phyloP scores from a whole-genome alignment of 176 grass and related monocot species.

The Phoenix roebelenii region DNA sequence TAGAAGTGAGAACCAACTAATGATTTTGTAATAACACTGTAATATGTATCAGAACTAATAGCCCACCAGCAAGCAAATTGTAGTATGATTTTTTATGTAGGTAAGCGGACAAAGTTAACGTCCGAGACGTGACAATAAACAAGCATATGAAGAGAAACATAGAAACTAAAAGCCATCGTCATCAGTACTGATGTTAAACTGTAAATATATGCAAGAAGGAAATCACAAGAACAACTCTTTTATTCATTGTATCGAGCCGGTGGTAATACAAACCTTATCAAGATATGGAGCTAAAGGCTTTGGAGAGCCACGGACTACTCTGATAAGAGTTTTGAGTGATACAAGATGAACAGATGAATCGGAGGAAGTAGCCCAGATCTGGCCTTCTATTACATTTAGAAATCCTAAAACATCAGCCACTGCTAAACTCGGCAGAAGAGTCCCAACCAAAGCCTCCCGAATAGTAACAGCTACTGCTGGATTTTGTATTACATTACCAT shows the following conservation, averaged over 20 bases:
- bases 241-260: conserved; percentile 1
- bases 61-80: too few relatives aligned
- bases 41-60: too few relatives aligned
- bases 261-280: conserved; percentile 58
- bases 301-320: conserved; percentile 62
- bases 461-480: conserved; percentile 53
- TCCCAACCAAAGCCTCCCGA: conserved; percentile 59
- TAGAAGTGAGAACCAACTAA: too few relatives aligned
- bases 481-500: conserved; percentile 42
- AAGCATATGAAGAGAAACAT: neutral
- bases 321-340: conserved; percentile 70
- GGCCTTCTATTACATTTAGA: conserved; percentile 80
- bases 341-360: conserved; percentile 89
- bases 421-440: conserved; percentile 81
- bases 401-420: conserved; percentile 76
- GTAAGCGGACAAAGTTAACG: too few relatives aligned
- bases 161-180: neutral
- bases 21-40: too few relatives aligned
- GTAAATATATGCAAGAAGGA: conserved; percentile 3
- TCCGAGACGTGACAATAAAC: too few relatives aligned
- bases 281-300: conserved; percentile 69
- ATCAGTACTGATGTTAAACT: too few relatives aligned
- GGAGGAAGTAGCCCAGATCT: conserved; percentile 85
- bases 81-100: too few relatives aligned
- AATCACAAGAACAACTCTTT: neutral